Conservation (phyloP, 352 stramenopile genomes). For the Lagenidium giganteum region DNA sequence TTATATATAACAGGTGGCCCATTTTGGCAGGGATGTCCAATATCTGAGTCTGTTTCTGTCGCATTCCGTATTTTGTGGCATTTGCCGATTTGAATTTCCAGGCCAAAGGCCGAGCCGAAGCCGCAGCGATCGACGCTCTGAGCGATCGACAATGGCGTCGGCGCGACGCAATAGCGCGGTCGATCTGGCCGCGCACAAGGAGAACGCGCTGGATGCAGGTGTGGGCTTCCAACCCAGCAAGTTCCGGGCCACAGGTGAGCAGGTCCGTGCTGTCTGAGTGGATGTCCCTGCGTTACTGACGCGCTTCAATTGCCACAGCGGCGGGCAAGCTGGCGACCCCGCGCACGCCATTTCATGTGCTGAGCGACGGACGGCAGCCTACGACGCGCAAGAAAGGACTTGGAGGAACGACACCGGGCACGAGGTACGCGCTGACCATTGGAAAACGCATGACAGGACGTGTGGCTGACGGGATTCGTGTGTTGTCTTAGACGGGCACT, state of each 20-base stretch:
- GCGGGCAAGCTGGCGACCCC: conserved; percentile 7
- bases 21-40: too few relatives aligned
- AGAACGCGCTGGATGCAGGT: conserved; percentile 78
- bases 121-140: conserved; percentile 43
- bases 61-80: too few relatives aligned
- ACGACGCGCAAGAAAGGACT: conserved; percentile 31
- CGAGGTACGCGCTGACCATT: conserved; percentile 23
- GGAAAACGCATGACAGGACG: not conserved
- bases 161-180: too few relatives aligned
- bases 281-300: not conserved
- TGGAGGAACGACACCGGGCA: conserved; percentile 33
- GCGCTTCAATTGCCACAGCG: not conserved
- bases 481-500: conserved; percentile 41
- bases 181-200: conserved; percentile 59
- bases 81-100: too few relatives aligned
- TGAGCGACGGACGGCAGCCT: conserved; percentile 14
- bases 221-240: conserved; percentile 23
- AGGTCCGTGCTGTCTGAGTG: not conserved
- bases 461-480: not conserved
- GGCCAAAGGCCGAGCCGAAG: not conserved
- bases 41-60: too few relatives aligned
- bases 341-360: not conserved
- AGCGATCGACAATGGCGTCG: too few relatives aligned
- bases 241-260: conserved; percentile 21
- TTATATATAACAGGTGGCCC: too few relatives aligned